Conservation (phyloP, 495 filamentous ascomycete species). For the Durotheca rogersii region DNA sequence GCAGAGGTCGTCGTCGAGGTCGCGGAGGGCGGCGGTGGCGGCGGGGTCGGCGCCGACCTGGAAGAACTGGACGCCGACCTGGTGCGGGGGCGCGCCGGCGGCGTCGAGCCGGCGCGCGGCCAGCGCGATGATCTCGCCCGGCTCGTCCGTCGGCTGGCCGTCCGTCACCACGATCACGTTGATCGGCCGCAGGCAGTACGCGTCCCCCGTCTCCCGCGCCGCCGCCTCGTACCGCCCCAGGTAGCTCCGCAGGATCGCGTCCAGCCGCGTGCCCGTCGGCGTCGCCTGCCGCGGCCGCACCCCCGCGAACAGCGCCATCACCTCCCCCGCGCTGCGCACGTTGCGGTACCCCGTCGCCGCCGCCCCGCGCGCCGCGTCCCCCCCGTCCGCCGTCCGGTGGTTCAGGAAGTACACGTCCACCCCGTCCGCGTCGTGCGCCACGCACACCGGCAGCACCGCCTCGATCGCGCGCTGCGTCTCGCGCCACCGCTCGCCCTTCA, state of each 20-base stretch:
- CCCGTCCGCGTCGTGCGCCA: slow-evolving; percentile 79
- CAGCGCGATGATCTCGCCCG: slow-evolving; percentile 67
- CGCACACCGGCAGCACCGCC: slow-evolving; percentile 82
- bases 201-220: slow-evolving; percentile 41
- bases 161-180: slow-evolving; percentile 96
- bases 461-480: slow-evolving; percentile 73
- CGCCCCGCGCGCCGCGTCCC: slow-evolving; percentile 31
- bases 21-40: slow-evolving; percentile 64
- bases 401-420: slow-evolving; percentile 96
- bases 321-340: slow-evolving; percentile 51
- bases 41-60: slow-evolving; percentile 78
- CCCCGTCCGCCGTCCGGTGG: slow-evolving; percentile 36
- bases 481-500: slow-evolving; percentile 76
- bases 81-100: slow-evolving; percentile 72
- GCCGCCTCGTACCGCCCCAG: slow-evolving; percentile 39
- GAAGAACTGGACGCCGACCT: slow-evolving; percentile 96
- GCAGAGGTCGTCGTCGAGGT: slow-evolving; percentile 76
- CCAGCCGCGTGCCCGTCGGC: slow-evolving; percentile 71
- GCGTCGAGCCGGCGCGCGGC: slow-evolving; percentile 71
- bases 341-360: slow-evolving; percentile 54
- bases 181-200: slow-evolving; percentile 68
- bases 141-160: slow-evolving; percentile 79
- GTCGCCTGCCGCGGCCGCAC: slow-evolving; percentile 69
- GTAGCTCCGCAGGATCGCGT: slow-evolving; percentile 74
- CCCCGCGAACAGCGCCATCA: slow-evolving; percentile 65